These are phyloP conservation scores for Aphanomyces invadans DNA, from an alignment of 352 stramenopile species.

Conservation along the genomic window DNA sequence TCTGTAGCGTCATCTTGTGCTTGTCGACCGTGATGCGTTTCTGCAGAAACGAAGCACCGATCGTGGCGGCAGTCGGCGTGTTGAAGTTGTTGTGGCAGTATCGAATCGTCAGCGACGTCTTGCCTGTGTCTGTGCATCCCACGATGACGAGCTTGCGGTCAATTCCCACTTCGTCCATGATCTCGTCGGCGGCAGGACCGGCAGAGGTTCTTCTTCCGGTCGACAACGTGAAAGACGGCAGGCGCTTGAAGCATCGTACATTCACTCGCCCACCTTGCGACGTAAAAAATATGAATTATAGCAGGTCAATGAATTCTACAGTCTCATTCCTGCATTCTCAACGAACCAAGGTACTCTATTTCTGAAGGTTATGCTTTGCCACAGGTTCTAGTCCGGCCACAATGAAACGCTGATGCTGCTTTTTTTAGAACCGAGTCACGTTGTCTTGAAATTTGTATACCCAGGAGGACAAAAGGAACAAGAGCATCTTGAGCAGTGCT, in stretches of 20 bases:
- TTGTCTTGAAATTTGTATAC: not conserved
- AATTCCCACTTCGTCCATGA: constrained; percentile 78
- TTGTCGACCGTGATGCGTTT: constrained; percentile 71
- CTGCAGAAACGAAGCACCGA: constrained; percentile 81
- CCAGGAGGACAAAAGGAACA: no score
- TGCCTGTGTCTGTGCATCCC: constrained; percentile 81
- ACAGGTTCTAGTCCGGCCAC: not conserved
- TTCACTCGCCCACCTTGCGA: not conserved
- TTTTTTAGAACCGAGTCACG: not conserved
- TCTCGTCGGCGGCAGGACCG: not conserved
- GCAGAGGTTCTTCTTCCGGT: not conserved
- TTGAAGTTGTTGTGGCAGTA: constrained; percentile 83
- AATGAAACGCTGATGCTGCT: not conserved
- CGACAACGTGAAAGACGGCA: not conserved
- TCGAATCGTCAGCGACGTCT: constrained; percentile 84
- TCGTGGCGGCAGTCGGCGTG: constrained; percentile 76
- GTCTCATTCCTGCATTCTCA: no score
- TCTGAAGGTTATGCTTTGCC: not conserved
- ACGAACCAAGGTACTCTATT: no score
- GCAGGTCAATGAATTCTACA: not conserved
- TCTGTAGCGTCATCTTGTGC: constrained; percentile 82
- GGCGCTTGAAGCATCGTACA: not conserved
- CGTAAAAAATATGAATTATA: not conserved
- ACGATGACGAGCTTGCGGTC: constrained; percentile 87
- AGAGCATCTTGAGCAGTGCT: no score